Base-by-base conservation (phyloP, 768 basidiomycete species). In the Lentinula raphanica region DNA sequence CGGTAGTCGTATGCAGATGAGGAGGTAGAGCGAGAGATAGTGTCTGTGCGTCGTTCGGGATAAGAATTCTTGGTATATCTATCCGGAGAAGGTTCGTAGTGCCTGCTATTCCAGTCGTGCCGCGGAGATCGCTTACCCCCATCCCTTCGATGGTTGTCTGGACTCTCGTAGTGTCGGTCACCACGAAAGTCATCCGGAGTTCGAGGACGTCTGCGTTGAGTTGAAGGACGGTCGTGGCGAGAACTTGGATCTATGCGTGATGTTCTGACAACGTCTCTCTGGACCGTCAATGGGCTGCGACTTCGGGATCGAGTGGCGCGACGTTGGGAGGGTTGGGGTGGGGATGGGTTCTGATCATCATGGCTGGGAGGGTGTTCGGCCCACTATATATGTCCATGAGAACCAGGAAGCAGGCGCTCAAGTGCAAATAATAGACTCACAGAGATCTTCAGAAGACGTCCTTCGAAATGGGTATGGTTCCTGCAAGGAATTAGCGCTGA, bases 321-420 rank as follows among this genome's bases (percentile, higher is more conserved):
- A 21, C 23, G n/a, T 21, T 3, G 31, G 36, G 31, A 9, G 23
- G 35, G 17, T 35, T 31, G 12, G 5, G 49, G 13, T 29, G 31
- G 29, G 13, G 17, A 8, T 19, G 12, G 6, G 11, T 36, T 6
- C 17, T 39, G 8, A 15, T 12, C 17, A 31, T 42, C 83, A 15
- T 86, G 79, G 38, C 86, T 88, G 4, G 90, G 90, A 59, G 90
- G 90, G 65, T 86, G 85, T 70, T 90, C 90, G 45, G 88, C 87
- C 88, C 88, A 90, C 87, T 88, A 53, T 13, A 48, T 28, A n/a
- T n/a, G n/a, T 50, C 11, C 12, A n/a, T 31, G 31, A 48, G 3
- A 56, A 44, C 6, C 15, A 44, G 12, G 19, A 8, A 40, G 15
- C 23, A 23, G 21, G 42, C 23, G 19, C 19, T 21, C 19, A 19